phyloP scores from a whole-genome alignment of 345 rosid genomes.

The Citrus sp. region DNA sequence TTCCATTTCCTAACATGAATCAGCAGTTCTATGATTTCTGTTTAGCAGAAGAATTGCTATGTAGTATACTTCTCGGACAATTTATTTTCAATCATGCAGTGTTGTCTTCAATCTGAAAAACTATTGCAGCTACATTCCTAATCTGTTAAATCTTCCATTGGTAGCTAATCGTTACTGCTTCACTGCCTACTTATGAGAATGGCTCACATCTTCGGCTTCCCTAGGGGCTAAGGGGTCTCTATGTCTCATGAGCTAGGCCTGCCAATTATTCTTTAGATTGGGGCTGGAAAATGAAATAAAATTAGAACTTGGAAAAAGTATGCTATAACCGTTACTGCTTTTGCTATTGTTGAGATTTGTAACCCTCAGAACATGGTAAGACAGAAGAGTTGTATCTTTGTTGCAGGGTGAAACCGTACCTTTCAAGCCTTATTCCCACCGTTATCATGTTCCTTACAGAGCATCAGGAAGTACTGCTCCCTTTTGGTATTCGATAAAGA shows the following conservation, averaged over 20 bases:
- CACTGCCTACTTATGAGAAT: neutral
- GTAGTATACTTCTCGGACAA: neutral
- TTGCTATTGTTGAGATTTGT: neutral
- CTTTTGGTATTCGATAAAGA: constrained; percentile 94
- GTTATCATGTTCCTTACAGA: constrained; percentile 70
- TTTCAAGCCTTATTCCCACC: constrained; percentile 64
- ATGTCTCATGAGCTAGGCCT: neutral
- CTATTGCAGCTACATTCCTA: neutral
- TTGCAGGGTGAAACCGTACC: constrained; percentile 83
- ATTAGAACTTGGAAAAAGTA: neutral
- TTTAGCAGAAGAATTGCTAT: neutral
- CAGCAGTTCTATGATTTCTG: neutral
- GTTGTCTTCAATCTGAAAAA: neutral
- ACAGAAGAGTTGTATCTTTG: neutral
- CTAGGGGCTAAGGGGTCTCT: neutral
- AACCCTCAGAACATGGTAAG: neutral
- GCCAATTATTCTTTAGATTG: neutral
- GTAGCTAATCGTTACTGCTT: neutral
- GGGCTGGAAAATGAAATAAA: neutral
- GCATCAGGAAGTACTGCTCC: constrained; percentile 73
- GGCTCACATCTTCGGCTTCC: neutral
- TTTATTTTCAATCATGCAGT: neutral
- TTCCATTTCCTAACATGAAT: neutral
- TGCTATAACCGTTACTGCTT: neutral
- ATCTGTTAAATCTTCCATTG: neutral